These are phyloP conservation scores for Flaveria floridana DNA, from an alignment of 140 eudicot species.

Conservation along the genomic window DNA sequence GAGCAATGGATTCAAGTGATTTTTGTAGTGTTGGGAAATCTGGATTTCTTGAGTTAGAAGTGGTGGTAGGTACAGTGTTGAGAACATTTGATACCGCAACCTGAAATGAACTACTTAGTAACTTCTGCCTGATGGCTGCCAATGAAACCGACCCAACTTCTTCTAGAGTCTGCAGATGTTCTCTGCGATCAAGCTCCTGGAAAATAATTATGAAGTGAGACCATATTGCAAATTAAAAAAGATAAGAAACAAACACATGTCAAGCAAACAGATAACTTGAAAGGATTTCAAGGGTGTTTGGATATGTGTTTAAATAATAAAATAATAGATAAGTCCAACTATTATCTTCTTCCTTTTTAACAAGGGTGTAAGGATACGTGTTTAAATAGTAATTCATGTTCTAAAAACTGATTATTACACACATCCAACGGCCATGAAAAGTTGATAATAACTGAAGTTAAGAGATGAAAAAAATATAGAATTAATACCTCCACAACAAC, in stretches of 20 bases:
- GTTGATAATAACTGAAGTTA: background rate
- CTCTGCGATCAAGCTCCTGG: conserved; percentile 67
- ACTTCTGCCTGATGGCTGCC: conserved; percentile 47
- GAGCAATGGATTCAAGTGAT: conserved; percentile 55
- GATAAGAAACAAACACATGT: background rate
- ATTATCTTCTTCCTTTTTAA: background rate
- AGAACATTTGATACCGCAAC: conserved; percentile 64
- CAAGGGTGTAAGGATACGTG: no score
- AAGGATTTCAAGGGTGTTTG: background rate
- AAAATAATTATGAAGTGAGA: conserved; percentile 20
- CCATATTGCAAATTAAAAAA: background rate
- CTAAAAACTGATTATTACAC: background rate
- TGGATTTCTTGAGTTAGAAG: conserved; percentile 40
- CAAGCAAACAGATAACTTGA: background rate
- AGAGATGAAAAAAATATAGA: conserved; percentile 17
- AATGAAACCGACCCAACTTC: conserved; percentile 59
- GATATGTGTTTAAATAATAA: conserved; percentile 1
- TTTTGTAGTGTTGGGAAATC: conserved; percentile 42
- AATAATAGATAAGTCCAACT: conserved; percentile 2
- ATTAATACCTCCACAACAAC: conserved; percentile 86
- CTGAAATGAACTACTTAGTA: conserved; percentile 72
- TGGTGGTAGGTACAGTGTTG: conserved; percentile 39
- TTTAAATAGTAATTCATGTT: background rate
- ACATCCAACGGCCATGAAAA: conserved; percentile 14
- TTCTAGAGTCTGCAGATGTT: conserved; percentile 50